Evolutionary conservation across 352 stramenopile genomes (phyloP), one percentile per base, ranked within the genome.

Genomic region (Phytopythium delawarense): DNA sequence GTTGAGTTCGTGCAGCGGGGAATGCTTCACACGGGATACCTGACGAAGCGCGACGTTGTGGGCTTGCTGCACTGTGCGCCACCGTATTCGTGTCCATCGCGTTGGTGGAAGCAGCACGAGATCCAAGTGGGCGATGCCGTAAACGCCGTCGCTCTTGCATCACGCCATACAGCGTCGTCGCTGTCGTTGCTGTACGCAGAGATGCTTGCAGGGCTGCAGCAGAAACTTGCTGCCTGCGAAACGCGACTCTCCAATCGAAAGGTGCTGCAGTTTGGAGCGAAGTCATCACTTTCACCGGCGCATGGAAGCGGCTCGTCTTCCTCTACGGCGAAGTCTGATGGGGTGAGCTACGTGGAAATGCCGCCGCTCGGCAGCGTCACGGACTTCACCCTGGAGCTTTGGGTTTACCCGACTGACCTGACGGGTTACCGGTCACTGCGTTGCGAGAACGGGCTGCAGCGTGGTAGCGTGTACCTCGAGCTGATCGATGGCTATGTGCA

Each of bases 31-130:
- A 87, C 66, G 21, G 83, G 84, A 0, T 84, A 79, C 25, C 72
- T 96, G 54, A 91, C 84, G 0, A 96, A 96, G 61, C 84, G 87
- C 16, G 83, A 94, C 50, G 79, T 96, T 11, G 65, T 93, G 57
- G 69, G 72, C 9, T 57, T 96, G 9, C 52, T 96, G 9, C 61
- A 72, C 13, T 83, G 84, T 35, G 81, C 84, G 32, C 87, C 87
- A 23, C 53, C 66, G 54, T 94, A 84, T 59, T 72, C 74, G 0
- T 91, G 70, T 46, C 69, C 83, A 32, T 60, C 53, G 16, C 64
- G 63, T 18, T 92, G 81, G 83, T 91, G 83, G 83, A 68, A 70
- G 23, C 79, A 87, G 35, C 84, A 84, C n/a, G 68, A 74, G 8
- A 63, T 83, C 5, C 39, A 61, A 39, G 25, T 20, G 0, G 40